Evolutionary conservation across 2,329 filamentous ascomycete species (phyloP).

Genomic region (Clarireedia monteithiana): DNA sequence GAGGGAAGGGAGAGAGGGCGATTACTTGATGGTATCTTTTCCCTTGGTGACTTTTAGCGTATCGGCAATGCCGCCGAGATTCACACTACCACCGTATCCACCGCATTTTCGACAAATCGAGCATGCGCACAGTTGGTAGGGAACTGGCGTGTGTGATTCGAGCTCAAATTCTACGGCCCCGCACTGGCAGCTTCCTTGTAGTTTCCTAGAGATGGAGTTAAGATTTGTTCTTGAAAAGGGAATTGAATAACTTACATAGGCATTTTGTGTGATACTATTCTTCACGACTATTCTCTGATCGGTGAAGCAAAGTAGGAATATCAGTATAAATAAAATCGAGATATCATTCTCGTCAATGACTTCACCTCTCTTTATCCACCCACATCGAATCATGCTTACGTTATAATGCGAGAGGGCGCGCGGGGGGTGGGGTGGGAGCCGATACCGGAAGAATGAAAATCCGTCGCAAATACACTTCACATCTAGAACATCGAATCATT

Average conservation of each 20-base stretch:
- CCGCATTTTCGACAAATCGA: constrained; percentile 41
- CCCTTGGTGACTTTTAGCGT: constrained; percentile 36
- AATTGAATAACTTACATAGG: neutral
- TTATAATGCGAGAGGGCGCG: neutral
- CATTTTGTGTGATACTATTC: neutral
- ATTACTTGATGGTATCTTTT: constrained; percentile 37
- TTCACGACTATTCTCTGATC: too few relatives aligned
- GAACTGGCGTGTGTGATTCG: constrained; percentile 38
- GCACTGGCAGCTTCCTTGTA: constrained; percentile 42
- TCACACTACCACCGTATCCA: constrained; percentile 37
- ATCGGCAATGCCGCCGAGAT: constrained; percentile 37
- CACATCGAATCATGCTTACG: neutral
- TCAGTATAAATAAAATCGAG: too few relatives aligned
- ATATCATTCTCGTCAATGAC: neutral
- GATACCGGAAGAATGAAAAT: constrained; percentile 1
- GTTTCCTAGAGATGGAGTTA: constrained; percentile 29
- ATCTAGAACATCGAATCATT: constrained; percentile 3
- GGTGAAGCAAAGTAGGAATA: neutral
- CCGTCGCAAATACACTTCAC: neutral
- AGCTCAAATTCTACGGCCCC: constrained; percentile 39
- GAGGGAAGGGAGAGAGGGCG: neutral
- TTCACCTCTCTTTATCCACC: neutral
- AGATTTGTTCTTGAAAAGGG: neutral
- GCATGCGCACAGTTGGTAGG: constrained; percentile 41
- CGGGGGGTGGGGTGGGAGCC: neutral